Evolutionary conservation across 257 asterid species (phyloP), one percentile per base, ranked within the genome.

Genomic region (Nicotiana attenuata): DNA sequence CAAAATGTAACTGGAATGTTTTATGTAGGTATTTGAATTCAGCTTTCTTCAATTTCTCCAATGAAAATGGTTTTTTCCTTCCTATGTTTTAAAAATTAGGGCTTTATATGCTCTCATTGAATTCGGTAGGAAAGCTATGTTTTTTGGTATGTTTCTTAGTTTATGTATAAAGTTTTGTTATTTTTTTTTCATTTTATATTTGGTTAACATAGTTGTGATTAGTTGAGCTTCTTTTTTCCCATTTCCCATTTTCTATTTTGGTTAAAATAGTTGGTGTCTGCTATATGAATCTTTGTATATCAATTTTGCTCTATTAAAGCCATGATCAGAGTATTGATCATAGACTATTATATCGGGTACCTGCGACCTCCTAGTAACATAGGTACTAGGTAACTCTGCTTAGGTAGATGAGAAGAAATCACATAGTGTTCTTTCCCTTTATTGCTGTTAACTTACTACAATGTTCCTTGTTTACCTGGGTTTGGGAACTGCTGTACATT

Each of bases 291-390:
- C 9, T 22, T 24, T 61, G 28, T 22, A 24, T 19, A 24, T 22
- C 17, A 33, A 13, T 64, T 60, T 28, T 22, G 41, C 57, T 75
- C 24, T 75, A 24, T 29, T 75, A 24, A 75, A 22, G 41, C 17
- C 41, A 4, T 75, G 79, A 75, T 73, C 60, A 73, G 78, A 69
- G 22, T 31, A 47, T 47, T 73, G 78, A 73, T 75, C 79, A 50
- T 75, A 14, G 78, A 73, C 8, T 73, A 47, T 73, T 14, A 10
- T 41, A 41, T 41, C 3, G 50, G 50, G 50, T 41, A 8, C 13
- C 3, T 41, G 50, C 13, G 0, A 41, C 50, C 11, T 41, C 50
- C 50, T 8, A 41, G 50, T 41, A 41, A 41, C 11, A 7, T 10
- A 41, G 11, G 50, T 8, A 41, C 50, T 11, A 7, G 47, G 47